These are phyloP conservation scores for Plasmodium cynomolgi DNA, from an alignment of 169 alveolate genomes.

Conservation along the genomic window DNA sequence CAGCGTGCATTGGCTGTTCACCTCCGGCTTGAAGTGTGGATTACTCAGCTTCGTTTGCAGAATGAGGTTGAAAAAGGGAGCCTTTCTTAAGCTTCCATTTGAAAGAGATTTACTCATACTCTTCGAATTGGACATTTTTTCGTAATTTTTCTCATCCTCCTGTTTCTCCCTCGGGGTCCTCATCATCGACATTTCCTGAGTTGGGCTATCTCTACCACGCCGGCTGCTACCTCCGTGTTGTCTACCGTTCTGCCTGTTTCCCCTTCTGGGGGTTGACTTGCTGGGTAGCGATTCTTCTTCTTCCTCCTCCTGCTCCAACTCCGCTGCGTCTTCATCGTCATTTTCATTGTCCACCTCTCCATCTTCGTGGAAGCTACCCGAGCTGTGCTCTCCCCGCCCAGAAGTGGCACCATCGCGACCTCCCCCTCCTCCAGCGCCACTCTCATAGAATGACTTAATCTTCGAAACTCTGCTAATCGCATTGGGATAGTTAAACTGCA, in stretches of 20 bases:
- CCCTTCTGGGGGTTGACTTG: background rate
- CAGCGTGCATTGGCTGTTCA: conserved; percentile 96
- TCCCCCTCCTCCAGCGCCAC: background rate
- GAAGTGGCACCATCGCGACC: background rate
- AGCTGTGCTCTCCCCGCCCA: background rate
- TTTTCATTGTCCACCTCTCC: background rate
- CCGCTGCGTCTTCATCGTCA: background rate
- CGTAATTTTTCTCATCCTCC: background rate
- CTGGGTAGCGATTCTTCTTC: background rate
- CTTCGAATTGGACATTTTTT: background rate
- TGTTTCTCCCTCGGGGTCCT: background rate
- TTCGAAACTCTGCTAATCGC: conserved; percentile 42
- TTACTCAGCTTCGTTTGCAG: conserved; percentile 95
- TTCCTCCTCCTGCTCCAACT: background rate
- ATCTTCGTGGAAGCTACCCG: background rate
- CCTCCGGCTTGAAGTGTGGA: conserved; percentile 98
- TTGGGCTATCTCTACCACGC: background rate
- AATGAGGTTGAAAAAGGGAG: conserved; percentile 93
- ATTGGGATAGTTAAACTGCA: conserved; percentile 62
- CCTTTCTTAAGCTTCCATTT: conserved; percentile 91
- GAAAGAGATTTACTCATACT: conserved; percentile 65
- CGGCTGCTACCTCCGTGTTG: background rate
- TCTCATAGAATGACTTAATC: conserved; percentile 52
- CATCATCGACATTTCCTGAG: background rate
- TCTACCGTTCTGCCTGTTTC: background rate